Percentiles rank a stretch among this genome's conserved stretches.
Evolutionary conservation across 2,329 filamentous ascomycete genomes (phyloP).

Genomic region (Diaporthe citri): DNA sequence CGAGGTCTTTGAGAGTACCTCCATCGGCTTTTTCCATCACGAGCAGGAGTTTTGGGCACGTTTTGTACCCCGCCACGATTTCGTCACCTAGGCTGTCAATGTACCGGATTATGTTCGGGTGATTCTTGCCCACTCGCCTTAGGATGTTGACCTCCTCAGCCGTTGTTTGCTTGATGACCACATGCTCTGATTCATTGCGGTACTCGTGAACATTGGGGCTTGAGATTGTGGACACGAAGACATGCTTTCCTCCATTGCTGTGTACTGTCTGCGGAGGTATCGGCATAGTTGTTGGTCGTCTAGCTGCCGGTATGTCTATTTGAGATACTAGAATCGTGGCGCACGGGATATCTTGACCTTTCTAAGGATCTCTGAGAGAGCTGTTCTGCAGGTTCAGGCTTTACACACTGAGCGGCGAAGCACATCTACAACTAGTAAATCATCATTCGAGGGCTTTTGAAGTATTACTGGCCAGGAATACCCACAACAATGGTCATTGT

Average conservation of each 20-base stretch:
- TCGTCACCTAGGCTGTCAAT: background rate
- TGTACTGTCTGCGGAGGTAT: background rate
- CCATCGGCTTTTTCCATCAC: background rate
- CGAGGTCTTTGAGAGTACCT: background rate
- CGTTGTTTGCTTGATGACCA: background rate
- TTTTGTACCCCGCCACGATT: background rate
- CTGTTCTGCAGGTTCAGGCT: too few relatives aligned
- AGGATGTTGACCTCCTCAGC: background rate
- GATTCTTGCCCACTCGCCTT: background rate
- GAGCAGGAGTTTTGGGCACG: background rate
- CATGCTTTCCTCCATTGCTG: background rate
- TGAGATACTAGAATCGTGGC: background rate
- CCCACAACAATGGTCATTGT: background rate
- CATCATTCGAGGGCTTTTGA: background rate
- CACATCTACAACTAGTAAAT: background rate
- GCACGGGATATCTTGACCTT: background rate
- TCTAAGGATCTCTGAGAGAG: background rate
- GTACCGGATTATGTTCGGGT: background rate
- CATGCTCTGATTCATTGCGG: background rate
- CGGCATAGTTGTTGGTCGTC: background rate
- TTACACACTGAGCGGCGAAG: background rate
- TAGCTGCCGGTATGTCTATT: too few relatives aligned
- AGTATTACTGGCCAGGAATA: background rate
- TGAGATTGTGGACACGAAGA: slow-evolving; percentile 2
- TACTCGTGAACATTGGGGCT: background rate